phyloP scores from a whole-genome alignment of 148 eudicot species.

The Rhododendron henanense region DNA sequence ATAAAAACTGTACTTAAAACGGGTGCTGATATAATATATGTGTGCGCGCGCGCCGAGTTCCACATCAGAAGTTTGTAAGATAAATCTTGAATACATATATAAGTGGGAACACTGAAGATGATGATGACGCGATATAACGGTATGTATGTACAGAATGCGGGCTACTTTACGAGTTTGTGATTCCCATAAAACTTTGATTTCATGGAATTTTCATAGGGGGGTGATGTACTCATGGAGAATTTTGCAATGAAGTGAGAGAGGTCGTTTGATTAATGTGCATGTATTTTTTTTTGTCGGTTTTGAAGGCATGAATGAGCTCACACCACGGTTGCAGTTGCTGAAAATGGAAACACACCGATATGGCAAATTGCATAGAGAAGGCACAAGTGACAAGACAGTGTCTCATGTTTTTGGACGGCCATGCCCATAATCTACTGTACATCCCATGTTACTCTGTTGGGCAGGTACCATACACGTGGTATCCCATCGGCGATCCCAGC shows the following conservation, averaged over 20 bases:
- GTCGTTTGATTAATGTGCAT: neutral
- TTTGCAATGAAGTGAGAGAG: neutral
- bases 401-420: constrained; percentile 11
- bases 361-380: neutral
- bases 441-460: neutral
- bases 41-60: no score
- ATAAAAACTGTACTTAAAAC: neutral
- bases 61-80: no score
- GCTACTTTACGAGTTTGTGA: neutral
- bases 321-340: constrained; percentile 2
- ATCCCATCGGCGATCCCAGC: no score
- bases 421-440: neutral
- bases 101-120: neutral
- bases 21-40: neutral
- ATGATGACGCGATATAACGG: neutral
- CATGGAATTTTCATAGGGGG: neutral
- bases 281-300: neutral
- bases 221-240: neutral
- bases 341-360: constrained; percentile 7
- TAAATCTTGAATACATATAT: neutral
- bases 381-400: neutral
- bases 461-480: no score
- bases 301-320: neutral
- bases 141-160: neutral
- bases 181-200: neutral